phyloP scores from a whole-genome alignment of 78 protist genomes.

The Blattamonas nauphoetae region DNA sequence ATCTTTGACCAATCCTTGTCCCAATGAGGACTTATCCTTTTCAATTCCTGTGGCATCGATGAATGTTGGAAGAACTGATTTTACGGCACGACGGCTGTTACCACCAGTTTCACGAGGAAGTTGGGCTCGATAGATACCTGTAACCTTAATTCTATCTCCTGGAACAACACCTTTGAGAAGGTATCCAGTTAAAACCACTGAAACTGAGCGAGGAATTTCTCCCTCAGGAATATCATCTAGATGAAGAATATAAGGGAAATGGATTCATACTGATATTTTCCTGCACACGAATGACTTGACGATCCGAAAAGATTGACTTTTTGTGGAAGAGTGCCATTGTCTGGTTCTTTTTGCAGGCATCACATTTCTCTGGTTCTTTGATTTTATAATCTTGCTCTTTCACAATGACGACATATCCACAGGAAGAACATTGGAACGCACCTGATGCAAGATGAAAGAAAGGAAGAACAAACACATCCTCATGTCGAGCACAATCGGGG shows the following conservation, averaged over 20 bases:
- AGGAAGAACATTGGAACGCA: not conserved
- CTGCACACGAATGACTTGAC: slow-evolving; percentile 83
- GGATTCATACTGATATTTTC: slow-evolving; percentile 39
- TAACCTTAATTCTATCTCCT: slow-evolving; percentile 89
- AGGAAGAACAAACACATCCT: not conserved
- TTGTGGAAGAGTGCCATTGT: slow-evolving; percentile 73
- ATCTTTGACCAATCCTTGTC: too few relatives aligned
- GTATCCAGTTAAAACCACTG: slow-evolving; percentile 49
- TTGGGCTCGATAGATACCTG: slow-evolving; percentile 83
- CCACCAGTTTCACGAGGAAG: not conserved
- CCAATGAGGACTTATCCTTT: not conserved
- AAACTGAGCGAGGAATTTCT: slow-evolving; percentile 85
- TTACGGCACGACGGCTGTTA: not conserved
- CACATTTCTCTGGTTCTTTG: slow-evolving; percentile 5
- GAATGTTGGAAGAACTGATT: not conserved
- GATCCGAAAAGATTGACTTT: slow-evolving; percentile 77
- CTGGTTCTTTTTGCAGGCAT: slow-evolving; percentile 33
- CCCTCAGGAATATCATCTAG: slow-evolving; percentile 64
- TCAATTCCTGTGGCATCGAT: not conserved
- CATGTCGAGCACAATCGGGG: not conserved
- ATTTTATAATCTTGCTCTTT: not conserved
- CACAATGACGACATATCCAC: not conserved
- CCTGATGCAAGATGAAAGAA: not conserved
- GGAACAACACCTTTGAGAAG: slow-evolving; percentile 82
- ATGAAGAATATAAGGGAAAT: not conserved